Percentiles rank a stretch among this genome's conserved stretches.
Conservation (phyloP, 805 yeast genomes). For the Sugiyamaella chiloensis region DNA sequence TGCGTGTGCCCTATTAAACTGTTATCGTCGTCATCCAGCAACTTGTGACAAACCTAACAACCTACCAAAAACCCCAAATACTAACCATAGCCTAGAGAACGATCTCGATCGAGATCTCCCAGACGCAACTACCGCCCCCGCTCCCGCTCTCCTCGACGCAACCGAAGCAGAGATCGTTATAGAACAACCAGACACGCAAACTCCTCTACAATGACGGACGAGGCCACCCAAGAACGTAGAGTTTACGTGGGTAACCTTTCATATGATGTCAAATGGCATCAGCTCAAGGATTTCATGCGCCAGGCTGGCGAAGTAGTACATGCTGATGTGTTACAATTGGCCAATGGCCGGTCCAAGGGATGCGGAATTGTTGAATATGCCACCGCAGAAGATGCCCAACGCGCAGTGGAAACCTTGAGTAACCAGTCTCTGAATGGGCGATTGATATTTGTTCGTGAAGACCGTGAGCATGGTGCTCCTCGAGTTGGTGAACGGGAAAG, state of each 20-base stretch:
- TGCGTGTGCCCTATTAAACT: too few relatives aligned
- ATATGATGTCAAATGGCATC: slow-evolving; percentile 38
- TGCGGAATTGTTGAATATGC: slow-evolving; percentile 74
- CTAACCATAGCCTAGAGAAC: neutral
- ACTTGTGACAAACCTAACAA: too few relatives aligned
- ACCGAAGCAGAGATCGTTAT: neutral
- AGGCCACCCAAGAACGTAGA: slow-evolving; percentile 36
- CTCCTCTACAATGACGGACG: slow-evolving; percentile 1
- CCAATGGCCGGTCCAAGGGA: slow-evolving; percentile 66
- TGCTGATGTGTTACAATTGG: slow-evolving; percentile 77
- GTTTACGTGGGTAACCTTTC: slow-evolving; percentile 44
- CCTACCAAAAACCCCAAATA: too few relatives aligned
- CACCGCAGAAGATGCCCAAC: slow-evolving; percentile 57
- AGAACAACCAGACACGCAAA: neutral
- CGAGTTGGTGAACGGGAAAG: neutral
- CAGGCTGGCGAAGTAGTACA: slow-evolving; percentile 62
- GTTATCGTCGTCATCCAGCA: too few relatives aligned
- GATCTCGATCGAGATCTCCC: slow-evolving; percentile 1
- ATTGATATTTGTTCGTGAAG: slow-evolving; percentile 83
- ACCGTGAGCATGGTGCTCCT: slow-evolving; percentile 43
- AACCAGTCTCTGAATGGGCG: slow-evolving; percentile 67
- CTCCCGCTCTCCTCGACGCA: neutral
- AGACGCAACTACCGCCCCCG: neutral
- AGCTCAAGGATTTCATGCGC: slow-evolving; percentile 38
- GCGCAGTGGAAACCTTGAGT: slow-evolving; percentile 68